Evolutionary conservation across 2,329 filamentous ascomycete genomes (phyloP).

Genomic region (Arthrobotrys entomopaga): DNA sequence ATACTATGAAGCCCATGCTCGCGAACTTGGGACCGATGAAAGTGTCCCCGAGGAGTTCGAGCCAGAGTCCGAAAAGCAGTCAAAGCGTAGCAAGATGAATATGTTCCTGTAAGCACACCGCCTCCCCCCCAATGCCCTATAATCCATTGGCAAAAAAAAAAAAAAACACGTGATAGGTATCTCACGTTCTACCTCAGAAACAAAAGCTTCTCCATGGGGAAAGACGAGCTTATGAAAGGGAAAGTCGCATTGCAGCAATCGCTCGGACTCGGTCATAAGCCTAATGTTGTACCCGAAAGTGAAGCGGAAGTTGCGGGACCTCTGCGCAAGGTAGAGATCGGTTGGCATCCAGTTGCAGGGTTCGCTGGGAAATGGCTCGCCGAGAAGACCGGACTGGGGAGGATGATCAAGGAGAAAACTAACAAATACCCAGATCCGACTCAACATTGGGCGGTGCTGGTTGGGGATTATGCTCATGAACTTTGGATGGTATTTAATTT

Average conservation of each 20-base stretch:
- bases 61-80: background rate
- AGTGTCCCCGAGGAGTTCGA: background rate
- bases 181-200: slow-evolving; percentile 15
- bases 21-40: background rate
- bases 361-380: slow-evolving; percentile 70
- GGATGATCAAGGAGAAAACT: slow-evolving; percentile 69
- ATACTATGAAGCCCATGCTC: too few relatives aligned
- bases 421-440: slow-evolving; percentile 70
- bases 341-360: slow-evolving; percentile 70
- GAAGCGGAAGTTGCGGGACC: slow-evolving; percentile 62
- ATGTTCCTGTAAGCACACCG: slow-evolving; percentile 16
- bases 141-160: background rate
- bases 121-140: background rate
- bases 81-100: slow-evolving; percentile 14
- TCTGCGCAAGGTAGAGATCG: slow-evolving; percentile 66
- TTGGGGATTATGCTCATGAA: slow-evolving; percentile 69
- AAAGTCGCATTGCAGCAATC: slow-evolving; percentile 64
- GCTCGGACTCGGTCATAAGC: slow-evolving; percentile 64
- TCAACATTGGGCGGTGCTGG: slow-evolving; percentile 71
- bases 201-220: slow-evolving; percentile 52
- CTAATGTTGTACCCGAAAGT: slow-evolving; percentile 64
- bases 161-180: background rate
- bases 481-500: slow-evolving; percentile 68
- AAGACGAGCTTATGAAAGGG: slow-evolving; percentile 62
- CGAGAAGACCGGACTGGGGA: slow-evolving; percentile 68